Base-by-base conservation (phyloP, 208 protist genomes). In the Strigomonas galati region DNA sequence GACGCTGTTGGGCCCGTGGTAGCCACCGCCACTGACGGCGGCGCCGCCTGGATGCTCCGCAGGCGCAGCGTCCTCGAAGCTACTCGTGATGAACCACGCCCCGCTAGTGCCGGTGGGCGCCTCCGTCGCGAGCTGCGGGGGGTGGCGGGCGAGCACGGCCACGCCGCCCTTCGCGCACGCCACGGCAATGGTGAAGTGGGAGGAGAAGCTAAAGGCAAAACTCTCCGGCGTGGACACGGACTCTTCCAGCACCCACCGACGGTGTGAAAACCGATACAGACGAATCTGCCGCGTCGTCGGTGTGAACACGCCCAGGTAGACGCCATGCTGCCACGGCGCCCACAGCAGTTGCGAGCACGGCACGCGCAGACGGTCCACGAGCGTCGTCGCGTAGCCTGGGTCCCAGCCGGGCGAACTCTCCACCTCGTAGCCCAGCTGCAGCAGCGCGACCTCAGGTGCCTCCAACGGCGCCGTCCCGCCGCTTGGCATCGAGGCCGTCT, bases 281-380 rank as follows among this genome's bases (percentile, higher is more conserved):
- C 75, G 74, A 17, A 93, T 65, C 48, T 81, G 76, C 59, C 79
- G 69, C 0, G 80, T 74, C 2, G 80, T 72, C 65, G 82, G 87
- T 9, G 92, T 58, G 43, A 78, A 85, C 26, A 62, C 56, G 4
- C 76, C 79, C 2, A 95, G 74, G 69, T 82, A 87, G 15, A 82
- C 82, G 4, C 89, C 89, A 49, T 93, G 76, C 64, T 95, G 89
- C 87, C 89, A 95, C 59, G 89, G 89, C 2, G 76, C 86, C 87
- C 89, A 95, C 52, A 58, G 61, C 46, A 95, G 76, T 44, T 88
- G 78, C 3, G 86, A 87, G 68, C 81, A 89, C 19, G 67, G 58
- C 61, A 70, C 86, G 0, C 70, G 80, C 49, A 90, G 61, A 24
- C 69, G 59, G 48, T 93, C 86, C 19, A 93, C 79, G 17, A 85